These are phyloP conservation scores for Babesia bovis DNA, from an alignment of 169 alveolate genomes.

Conservation along the genomic window DNA sequence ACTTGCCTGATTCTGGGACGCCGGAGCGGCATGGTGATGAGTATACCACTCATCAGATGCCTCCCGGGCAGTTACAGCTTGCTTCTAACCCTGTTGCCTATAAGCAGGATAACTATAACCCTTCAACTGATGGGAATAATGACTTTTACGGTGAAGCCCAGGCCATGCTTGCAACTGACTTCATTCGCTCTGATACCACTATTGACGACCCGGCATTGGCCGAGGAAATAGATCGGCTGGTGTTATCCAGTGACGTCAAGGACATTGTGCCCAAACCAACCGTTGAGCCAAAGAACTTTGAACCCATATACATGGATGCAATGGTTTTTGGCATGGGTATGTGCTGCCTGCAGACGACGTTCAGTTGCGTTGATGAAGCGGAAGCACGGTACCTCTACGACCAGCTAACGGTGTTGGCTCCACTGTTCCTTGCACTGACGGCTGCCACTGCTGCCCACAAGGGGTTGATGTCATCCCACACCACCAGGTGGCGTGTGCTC, in stretches of 20 bases:
- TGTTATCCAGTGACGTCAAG: neutral
- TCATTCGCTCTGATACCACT: neutral
- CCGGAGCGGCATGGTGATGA: neutral
- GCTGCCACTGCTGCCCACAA: slow-evolving; percentile 91
- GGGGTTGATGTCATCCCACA: slow-evolving; percentile 89
- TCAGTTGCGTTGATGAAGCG: slow-evolving; percentile 77
- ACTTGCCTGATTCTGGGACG: too few species aligned
- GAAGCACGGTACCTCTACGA: slow-evolving; percentile 91
- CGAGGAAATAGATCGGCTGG: neutral
- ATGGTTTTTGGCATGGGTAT: slow-evolving; percentile 96
- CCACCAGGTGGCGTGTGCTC: slow-evolving; percentile 91
- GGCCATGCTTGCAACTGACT: slow-evolving; percentile 31
- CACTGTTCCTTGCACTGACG: slow-evolving; percentile 89
- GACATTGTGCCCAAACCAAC: neutral
- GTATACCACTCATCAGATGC: neutral
- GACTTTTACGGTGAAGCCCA: neutral
- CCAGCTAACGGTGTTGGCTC: slow-evolving; percentile 89
- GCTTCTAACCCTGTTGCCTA: neutral
- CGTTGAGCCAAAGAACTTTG: slow-evolving; percentile 75
- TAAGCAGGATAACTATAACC: neutral
- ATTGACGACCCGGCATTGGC: neutral
- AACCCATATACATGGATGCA: slow-evolving; percentile 91
- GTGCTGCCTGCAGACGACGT: slow-evolving; percentile 90
- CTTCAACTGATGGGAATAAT: neutral
- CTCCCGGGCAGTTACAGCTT: neutral